Conservation (phyloP, 202 grass and related monocot species). For the Alloteropsis angusta region DNA sequence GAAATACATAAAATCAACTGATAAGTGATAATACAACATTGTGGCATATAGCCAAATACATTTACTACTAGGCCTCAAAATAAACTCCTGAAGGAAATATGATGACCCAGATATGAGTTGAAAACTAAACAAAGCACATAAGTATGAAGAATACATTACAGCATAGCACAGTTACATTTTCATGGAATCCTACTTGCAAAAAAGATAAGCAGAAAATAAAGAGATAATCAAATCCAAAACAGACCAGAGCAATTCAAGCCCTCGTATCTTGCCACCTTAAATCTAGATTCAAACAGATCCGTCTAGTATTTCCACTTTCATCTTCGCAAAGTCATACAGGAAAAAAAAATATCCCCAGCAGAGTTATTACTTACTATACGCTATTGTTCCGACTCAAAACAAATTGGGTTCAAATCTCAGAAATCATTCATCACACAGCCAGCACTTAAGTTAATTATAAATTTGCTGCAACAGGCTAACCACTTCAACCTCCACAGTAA, state of each 20-base stretch:
- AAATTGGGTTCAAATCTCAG: not conserved
- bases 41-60: not conserved
- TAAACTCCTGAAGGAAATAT: slow-evolving; percentile 6
- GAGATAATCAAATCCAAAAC: slow-evolving; percentile 10
- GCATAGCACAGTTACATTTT: not conserved
- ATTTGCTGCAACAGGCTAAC: not conserved
- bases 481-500: not conserved
- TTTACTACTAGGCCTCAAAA: not conserved
- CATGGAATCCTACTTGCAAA: not conserved
- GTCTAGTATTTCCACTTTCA: not conserved
- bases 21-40: not conserved
- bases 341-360: not conserved
- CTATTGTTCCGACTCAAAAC: not conserved
- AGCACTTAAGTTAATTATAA: not conserved
- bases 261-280: not conserved
- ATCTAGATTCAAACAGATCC: not conserved
- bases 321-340: not conserved
- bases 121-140: not conserved
- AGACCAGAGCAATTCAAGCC: not conserved
- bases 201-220: not conserved
- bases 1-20: slow-evolving; percentile 7
- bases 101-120: not conserved
- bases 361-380: not conserved
- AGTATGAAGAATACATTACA: not conserved
- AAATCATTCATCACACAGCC: not conserved